phyloP scores from a whole-genome alignment of 306 rosid genomes.

The Cucumis hystrix region DNA sequence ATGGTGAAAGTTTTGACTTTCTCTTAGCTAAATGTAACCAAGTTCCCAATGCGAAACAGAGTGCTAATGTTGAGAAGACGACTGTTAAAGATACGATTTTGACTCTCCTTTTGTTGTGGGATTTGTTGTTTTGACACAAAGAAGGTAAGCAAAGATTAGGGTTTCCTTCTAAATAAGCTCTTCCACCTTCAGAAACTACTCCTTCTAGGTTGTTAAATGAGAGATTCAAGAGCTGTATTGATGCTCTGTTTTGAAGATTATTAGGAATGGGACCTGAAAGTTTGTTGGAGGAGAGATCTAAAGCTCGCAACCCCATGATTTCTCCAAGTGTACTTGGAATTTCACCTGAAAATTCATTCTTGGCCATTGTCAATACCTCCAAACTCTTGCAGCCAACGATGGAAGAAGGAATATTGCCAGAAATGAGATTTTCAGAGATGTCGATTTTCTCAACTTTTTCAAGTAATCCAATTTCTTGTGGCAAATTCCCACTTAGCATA shows the following conservation, averaged over 20 bases:
- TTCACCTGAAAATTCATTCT: conserved; percentile 46
- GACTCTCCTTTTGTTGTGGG: neutral
- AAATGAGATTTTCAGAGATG: conserved; percentile 38
- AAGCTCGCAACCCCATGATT: conserved; percentile 35
- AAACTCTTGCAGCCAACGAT: conserved; percentile 42
- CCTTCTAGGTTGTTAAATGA: conserved; percentile 63
- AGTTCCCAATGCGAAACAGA: neutral
- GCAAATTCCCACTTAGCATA: conserved; percentile 47
- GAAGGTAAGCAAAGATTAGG: conserved; percentile 31
- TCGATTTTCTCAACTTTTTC: conserved; percentile 30
- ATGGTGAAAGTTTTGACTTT: neutral
- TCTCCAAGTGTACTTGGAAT: conserved; percentile 40
- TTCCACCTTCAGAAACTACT: conserved; percentile 21
- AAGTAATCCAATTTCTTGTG: conserved; percentile 30
- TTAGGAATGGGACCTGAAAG: conserved; percentile 54
- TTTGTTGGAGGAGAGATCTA: conserved; percentile 65
- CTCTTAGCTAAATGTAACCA: neutral
- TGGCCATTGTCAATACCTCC: conserved; percentile 30
- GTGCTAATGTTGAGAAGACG: conserved; percentile 9
- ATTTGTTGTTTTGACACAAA: conserved; percentile 12
- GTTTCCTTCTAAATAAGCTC: conserved; percentile 56
- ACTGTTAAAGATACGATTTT: conserved; percentile 11
- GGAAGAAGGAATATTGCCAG: conserved; percentile 42
- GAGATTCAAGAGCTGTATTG: conserved; percentile 36
- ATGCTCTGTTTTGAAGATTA: conserved; percentile 28